Evolutionary conservation across 78 protist genomes (phyloP), one percentile per base, ranked within the genome.

Genomic region (Tieghemostelium lacteum): DNA sequence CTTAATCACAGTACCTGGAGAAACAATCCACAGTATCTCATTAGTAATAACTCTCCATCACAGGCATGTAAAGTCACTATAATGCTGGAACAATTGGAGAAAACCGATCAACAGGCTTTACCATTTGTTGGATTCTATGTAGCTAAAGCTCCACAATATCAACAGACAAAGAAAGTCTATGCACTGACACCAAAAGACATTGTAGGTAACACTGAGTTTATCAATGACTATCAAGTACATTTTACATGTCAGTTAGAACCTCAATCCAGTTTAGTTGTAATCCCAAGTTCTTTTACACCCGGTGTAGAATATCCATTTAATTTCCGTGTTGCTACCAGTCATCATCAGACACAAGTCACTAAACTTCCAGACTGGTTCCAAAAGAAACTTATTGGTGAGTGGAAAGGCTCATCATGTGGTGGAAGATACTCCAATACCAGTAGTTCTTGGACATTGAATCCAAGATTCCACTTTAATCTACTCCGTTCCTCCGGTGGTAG

Each of bases 181-280:
- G 24, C 70, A 1, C n/a, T 83, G 22, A 83, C 78, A 0, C 91
- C 91, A 20, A 83, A 83, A 31, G 91, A 83, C 22, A 66, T 83
- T 24, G 75, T 83, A 22, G 91, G 91, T 29, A 83, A 83, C 57
- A 83, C 91, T 28, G 91, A 83, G 78, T 83, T 83, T 45, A 83
- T 83, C 77, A 83, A 83, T 60, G 91, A 83, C 55, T 83, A 64
- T 52, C 91, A 83, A 58, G 91, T 83, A 5, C 67, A 55, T 52
- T 83, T 67, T 66, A 69, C 63, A 1, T 40, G 58, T 24, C 39
- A 42, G 2, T 16, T 83, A 49, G 91, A 83, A 22, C 80, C 91
- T 45, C 22, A 36, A 6, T 28, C 70, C 0, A 58, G 73, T 1
- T 83, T 57, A 26, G 36, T 83, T n/a, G 45, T 83, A 28, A 66